Conservation (phyloP, 2,329 filamentous ascomycete species). For the Aspergillus versicolor region DNA sequence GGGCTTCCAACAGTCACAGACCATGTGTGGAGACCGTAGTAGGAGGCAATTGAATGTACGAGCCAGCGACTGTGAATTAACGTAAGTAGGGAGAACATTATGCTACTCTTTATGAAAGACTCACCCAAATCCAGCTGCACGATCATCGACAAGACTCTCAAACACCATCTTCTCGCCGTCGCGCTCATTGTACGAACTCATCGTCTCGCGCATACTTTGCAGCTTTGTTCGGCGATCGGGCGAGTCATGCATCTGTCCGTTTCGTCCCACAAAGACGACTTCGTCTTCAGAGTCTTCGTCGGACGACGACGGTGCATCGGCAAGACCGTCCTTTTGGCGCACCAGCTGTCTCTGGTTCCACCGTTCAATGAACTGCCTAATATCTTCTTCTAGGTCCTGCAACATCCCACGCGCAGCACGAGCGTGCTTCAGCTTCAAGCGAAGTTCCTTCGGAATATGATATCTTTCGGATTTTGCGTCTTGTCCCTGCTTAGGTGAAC, state of each 20-base stretch:
- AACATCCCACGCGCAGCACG: slow-evolving; percentile 78
- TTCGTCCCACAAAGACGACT: slow-evolving; percentile 82
- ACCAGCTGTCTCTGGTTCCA: slow-evolving; percentile 57
- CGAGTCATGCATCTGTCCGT: slow-evolving; percentile 63
- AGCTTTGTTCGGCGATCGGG: slow-evolving; percentile 54
- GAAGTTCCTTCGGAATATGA: slow-evolving; percentile 74
- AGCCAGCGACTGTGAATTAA: slow-evolving; percentile 70
- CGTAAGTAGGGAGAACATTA: slow-evolving; percentile 16
- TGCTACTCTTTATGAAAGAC: slow-evolving; percentile 25
- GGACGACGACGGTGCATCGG: slow-evolving; percentile 41
- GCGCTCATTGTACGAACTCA: slow-evolving; percentile 36
- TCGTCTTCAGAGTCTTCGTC: slow-evolving; percentile 70
- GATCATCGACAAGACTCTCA: slow-evolving; percentile 73
- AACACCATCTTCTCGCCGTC: slow-evolving; percentile 72
- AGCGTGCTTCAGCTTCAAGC: slow-evolving; percentile 74
- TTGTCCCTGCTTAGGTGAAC: slow-evolving; percentile 33
- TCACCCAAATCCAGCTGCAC: slow-evolving; percentile 77
- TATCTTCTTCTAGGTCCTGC: slow-evolving; percentile 79
- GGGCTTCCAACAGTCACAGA: slow-evolving; percentile 72
- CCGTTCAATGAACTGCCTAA: slow-evolving; percentile 69
- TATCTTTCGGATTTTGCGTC: slow-evolving; percentile 31
- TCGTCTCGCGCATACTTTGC: slow-evolving; percentile 44
- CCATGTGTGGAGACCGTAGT: slow-evolving; percentile 85
- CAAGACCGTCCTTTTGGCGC: slow-evolving; percentile 46
- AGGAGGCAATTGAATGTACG: slow-evolving; percentile 85